Conservation (phyloP, 2,329 filamentous ascomycete genomes). For the Ophiostoma himal-ulmi region DNA sequence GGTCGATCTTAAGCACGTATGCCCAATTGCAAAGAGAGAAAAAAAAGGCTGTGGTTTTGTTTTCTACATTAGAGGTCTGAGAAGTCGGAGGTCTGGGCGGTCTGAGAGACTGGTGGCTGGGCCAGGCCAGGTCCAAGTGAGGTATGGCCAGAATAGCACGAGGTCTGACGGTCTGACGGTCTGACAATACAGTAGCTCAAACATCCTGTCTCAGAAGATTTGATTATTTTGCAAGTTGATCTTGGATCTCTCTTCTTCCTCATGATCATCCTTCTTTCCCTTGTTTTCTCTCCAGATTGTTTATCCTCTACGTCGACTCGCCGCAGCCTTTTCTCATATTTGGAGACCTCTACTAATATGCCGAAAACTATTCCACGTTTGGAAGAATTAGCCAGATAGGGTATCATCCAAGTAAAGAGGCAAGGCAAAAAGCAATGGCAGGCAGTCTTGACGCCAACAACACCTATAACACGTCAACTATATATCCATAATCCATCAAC, state of each 20-base stretch:
- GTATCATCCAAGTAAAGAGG: not conserved
- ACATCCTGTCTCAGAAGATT: not conserved
- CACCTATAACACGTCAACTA: not conserved
- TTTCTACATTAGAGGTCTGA: not conserved
- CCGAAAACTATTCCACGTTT: not conserved
- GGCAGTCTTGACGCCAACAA: not conserved
- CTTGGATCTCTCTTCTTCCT: not conserved
- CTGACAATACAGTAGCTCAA: conserved; percentile 11
- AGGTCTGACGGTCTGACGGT: conserved; percentile 2
- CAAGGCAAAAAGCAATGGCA: not conserved
- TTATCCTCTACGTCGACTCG: not conserved
- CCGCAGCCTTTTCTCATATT: not conserved
- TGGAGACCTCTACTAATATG: not conserved
- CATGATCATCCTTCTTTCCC: not conserved
- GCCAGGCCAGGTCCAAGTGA: not conserved
- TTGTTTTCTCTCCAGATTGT: not conserved
- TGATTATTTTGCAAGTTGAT: conserved; percentile 1
- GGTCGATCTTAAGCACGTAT: not conserved
- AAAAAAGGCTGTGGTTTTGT: not conserved
- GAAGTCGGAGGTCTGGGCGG: not conserved
- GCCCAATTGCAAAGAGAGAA: not conserved
- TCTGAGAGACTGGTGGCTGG: not conserved
- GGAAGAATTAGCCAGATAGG: conserved; percentile 7
- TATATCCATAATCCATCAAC: not conserved
- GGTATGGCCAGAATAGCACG: not conserved